Conservation (phyloP, 2,329 filamentous ascomycete species). For the Aspergillus calidoustus region DNA sequence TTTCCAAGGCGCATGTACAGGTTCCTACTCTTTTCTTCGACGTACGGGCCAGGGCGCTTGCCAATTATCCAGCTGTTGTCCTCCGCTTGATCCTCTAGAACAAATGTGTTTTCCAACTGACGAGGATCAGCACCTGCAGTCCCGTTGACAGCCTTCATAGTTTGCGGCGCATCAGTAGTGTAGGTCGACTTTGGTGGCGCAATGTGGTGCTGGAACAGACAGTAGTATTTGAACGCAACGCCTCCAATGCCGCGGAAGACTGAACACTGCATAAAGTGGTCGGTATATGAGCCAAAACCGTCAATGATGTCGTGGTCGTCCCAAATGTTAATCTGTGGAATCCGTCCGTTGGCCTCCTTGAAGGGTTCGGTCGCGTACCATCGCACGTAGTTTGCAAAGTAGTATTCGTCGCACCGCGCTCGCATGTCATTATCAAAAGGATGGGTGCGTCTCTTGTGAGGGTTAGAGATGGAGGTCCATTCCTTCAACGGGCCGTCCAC, state of each 20-base stretch:
- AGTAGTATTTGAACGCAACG: constrained; percentile 63
- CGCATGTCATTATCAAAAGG: constrained; percentile 69
- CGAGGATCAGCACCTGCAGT: constrained; percentile 64
- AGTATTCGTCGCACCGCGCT: constrained; percentile 63
- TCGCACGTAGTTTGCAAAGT: constrained; percentile 64
- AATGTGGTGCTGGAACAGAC: constrained; percentile 75
- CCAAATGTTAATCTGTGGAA: constrained; percentile 69
- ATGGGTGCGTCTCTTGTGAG: constrained; percentile 62
- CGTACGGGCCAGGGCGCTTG: constrained; percentile 69
- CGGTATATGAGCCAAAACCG: constrained; percentile 68
- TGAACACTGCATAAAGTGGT: constrained; percentile 68
- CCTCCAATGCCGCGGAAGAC: constrained; percentile 70
- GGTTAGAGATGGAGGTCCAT: constrained; percentile 66
- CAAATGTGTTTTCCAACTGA: constrained; percentile 76
- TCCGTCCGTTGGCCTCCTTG: constrained; percentile 63
- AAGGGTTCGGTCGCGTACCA: constrained; percentile 74
- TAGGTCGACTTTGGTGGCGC: constrained; percentile 84
- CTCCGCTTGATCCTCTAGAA: constrained; percentile 60
- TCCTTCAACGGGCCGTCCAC: constrained; percentile 77
- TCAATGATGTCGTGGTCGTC: constrained; percentile 71
- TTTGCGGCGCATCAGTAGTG: constrained; percentile 71
- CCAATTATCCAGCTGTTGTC: constrained; percentile 82
- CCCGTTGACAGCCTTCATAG: constrained; percentile 55
- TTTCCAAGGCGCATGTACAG: constrained; percentile 68
- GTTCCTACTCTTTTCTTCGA: constrained; percentile 64